Evolutionary conservation across 2,329 filamentous ascomycete genomes (phyloP).

Genomic region (Curvularia verruculosa): DNA sequence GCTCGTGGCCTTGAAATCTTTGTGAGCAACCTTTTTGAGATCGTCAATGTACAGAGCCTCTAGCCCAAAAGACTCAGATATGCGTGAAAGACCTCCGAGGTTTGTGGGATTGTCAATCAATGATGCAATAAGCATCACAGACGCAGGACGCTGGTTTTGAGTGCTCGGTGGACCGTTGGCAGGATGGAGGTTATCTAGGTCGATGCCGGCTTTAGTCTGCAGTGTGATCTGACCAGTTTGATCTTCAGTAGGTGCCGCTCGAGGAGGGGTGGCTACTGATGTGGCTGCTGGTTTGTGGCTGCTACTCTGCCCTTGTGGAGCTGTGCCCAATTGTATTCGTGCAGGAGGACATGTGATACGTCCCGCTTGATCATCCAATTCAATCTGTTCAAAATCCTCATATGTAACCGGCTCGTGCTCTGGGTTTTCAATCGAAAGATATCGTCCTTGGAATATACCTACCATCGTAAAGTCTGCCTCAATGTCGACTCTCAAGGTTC

Average conservation of each 20-base stretch:
- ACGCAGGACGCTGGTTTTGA: constrained; percentile 33
- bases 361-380: constrained; percentile 29
- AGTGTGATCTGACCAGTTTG: constrained; percentile 43
- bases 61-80: constrained; percentile 59
- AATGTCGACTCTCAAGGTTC: constrained; percentile 50
- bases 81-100: constrained; percentile 57
- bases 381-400: constrained; percentile 51
- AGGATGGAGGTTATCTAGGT: constrained; percentile 38
- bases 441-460: constrained; percentile 55
- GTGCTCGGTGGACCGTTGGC: constrained; percentile 23
- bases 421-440: constrained; percentile 52
- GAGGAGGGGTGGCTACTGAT: background rate
- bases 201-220: constrained; percentile 60
- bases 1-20: constrained; percentile 58
- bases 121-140: constrained; percentile 57
- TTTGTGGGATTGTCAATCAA: constrained; percentile 59
- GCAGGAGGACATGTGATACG: constrained; percentile 22
- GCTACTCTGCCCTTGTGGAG: background rate
- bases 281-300: background rate
- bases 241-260: background rate
- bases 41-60: constrained; percentile 54
- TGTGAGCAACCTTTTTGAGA: constrained; percentile 49
- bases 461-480: constrained; percentile 52
- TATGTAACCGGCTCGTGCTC: constrained; percentile 46
- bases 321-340: constrained; percentile 20